Percentiles rank a stretch among this genome's conserved stretches.
Conservation (phyloP, 2,329 filamentous ascomycete genomes). For the Arthroderma sp. region DNA sequence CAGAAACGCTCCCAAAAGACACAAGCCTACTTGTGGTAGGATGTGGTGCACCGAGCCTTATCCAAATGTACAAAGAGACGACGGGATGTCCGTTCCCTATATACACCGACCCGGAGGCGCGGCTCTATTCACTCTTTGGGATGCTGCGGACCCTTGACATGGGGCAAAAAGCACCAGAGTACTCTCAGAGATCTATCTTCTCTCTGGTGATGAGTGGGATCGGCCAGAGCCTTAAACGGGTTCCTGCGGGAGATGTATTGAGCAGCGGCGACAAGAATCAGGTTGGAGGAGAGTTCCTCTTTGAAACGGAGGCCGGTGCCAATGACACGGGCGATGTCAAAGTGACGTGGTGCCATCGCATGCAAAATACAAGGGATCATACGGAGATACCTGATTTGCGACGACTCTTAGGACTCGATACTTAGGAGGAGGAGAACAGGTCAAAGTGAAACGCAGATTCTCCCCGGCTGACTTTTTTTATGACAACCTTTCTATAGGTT, state of each 20-base stretch:
- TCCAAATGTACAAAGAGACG: conserved; percentile 50
- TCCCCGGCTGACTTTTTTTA: too few species aligned
- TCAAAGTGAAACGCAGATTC: too few species aligned
- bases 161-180: conserved; percentile 47
- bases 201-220: conserved; percentile 36
- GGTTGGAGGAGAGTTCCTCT: conserved; percentile 68
- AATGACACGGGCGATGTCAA: conserved; percentile 36
- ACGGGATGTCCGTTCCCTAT: conserved; percentile 59
- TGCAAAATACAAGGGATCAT: conserved; percentile 68
- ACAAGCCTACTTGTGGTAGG: conserved; percentile 59
- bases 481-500: too few species aligned
- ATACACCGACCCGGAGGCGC: conserved; percentile 58
- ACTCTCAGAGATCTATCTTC: conserved; percentile 43
- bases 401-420: too few species aligned
- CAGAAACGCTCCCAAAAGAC: conserved; percentile 33
- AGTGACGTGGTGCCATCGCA: conserved; percentile 69
- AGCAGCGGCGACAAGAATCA: conserved; percentile 55
- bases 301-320: conserved; percentile 34
- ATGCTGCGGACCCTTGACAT: conserved; percentile 53
- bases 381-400: conserved; percentile 18
- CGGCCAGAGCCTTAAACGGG: conserved; percentile 46
- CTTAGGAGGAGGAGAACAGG: too few species aligned
- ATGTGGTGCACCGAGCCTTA: conserved; percentile 56
- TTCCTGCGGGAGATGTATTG: conserved; percentile 44
- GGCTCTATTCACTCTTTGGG: conserved; percentile 53